These are phyloP conservation scores for Naematelia encephala DNA, from an alignment of 768 basidiomycete species.

Conservation along the genomic window DNA sequence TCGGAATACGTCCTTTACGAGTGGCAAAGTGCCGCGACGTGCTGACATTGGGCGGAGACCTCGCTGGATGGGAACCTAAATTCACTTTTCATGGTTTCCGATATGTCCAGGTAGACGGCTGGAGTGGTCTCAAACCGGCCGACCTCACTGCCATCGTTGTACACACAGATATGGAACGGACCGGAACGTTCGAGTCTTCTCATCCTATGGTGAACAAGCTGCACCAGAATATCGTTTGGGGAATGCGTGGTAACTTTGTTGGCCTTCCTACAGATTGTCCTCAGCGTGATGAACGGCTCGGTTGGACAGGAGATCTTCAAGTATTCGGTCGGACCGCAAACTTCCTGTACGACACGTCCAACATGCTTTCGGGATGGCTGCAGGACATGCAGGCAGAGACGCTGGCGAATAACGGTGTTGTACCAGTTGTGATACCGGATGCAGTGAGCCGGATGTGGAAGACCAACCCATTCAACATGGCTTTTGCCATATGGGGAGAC, in stretches of 20 bases:
- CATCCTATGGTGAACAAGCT: constrained; percentile 27
- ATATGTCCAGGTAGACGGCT: constrained; percentile 17
- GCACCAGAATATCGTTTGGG: constrained; percentile 30
- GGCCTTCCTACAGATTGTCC: constrained; percentile 39
- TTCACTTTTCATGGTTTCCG: constrained; percentile 42
- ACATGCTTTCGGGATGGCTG: constrained; percentile 32
- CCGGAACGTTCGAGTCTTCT: constrained; percentile 20
- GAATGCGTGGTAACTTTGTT: constrained; percentile 26
- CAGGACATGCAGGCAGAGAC: constrained; percentile 38
- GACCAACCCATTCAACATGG: constrained; percentile 4
- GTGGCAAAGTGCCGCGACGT: constrained; percentile 20
- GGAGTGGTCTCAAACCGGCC: neutral
- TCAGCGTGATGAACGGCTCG: constrained; percentile 38
- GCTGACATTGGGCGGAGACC: constrained; percentile 9
- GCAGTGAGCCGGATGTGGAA: constrained; percentile 10
- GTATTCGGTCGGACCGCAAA: constrained; percentile 33
- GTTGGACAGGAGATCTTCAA: constrained; percentile 43
- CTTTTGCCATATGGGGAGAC: constrained; percentile 33
- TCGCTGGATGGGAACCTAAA: constrained; percentile 21
- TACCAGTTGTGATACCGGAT: constrained; percentile 37
- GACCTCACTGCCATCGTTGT: constrained; percentile 21
- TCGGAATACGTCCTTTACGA: constrained; percentile 31
- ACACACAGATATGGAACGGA: constrained; percentile 27
- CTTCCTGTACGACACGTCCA: constrained; percentile 28
- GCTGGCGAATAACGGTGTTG: constrained; percentile 16